Conservation (phyloP, 2,329 filamentous ascomycete genomes). For the Paecilomyces dactylethromorphus region DNA sequence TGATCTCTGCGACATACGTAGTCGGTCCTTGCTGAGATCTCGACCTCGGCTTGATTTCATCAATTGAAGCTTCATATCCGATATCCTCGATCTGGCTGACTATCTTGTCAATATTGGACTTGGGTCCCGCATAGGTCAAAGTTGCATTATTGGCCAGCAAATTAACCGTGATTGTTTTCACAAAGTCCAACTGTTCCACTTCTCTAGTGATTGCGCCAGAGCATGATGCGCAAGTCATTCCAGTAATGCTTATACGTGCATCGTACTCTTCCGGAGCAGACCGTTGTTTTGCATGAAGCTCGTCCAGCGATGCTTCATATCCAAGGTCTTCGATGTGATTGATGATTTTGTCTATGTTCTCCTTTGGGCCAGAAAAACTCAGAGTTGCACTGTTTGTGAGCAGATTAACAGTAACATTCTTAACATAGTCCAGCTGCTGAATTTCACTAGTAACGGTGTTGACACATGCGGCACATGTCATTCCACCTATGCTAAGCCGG, state of each 20-base stretch:
- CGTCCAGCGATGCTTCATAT: slow-evolving; percentile 8
- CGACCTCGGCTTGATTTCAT: slow-evolving; percentile 22
- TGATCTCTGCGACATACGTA: slow-evolving; percentile 39
- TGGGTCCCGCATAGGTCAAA: slow-evolving; percentile 49
- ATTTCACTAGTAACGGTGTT: slow-evolving; percentile 54
- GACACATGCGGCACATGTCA: slow-evolving; percentile 63
- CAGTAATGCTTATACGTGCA: slow-evolving; percentile 49
- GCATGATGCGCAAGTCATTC: slow-evolving; percentile 70
- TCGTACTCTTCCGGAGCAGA: slow-evolving; percentile 9
- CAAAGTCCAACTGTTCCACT: slow-evolving; percentile 52
- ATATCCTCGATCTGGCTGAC: slow-evolving; percentile 44
- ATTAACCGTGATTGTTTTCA: slow-evolving; percentile 55
- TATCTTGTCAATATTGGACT: slow-evolving; percentile 40
- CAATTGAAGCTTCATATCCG: slow-evolving; percentile 41
- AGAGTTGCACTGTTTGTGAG: slow-evolving; percentile 58
- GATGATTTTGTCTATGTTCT: slow-evolving; percentile 36
- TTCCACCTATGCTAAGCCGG: slow-evolving; percentile 53
- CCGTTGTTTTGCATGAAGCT: slow-evolving; percentile 1
- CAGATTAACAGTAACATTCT: slow-evolving; percentile 52
- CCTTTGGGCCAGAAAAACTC: slow-evolving; percentile 42
- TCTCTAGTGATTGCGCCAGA: slow-evolving; percentile 56
- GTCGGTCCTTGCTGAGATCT: slow-evolving; percentile 2
- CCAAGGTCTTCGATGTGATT: slow-evolving; percentile 25
- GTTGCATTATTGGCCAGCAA: slow-evolving; percentile 62
- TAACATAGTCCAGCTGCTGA: slow-evolving; percentile 49